Evolutionary conservation across 2,329 filamentous ascomycete genomes (phyloP).

Genomic region (Cryphonectria carpinicola): DNA sequence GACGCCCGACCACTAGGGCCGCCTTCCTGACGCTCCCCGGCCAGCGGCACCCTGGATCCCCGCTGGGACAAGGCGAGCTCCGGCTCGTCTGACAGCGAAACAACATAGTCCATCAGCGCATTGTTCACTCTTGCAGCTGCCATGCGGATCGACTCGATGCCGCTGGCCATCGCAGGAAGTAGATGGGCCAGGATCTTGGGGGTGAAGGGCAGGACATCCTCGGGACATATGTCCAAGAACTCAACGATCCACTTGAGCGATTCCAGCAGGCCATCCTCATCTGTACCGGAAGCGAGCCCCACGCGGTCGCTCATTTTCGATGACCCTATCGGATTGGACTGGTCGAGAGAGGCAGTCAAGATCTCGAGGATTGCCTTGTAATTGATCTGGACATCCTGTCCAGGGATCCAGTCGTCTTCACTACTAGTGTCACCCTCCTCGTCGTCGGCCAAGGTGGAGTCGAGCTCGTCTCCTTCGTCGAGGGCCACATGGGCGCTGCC

Average conservation of each 20-base stretch:
- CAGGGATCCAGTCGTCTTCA: conserved; percentile 95
- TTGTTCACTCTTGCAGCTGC: conserved; percentile 89
- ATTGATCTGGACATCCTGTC: conserved; percentile 94
- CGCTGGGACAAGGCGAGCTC: conserved; percentile 41
- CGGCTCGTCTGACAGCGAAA: conserved; percentile 79
- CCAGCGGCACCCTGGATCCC: conserved; percentile 46
- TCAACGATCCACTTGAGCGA: conserved; percentile 93
- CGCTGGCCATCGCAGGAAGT: conserved; percentile 90
- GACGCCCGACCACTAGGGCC: conserved; percentile 55
- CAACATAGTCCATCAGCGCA: conserved; percentile 91
- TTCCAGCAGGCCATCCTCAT: conserved; percentile 90
- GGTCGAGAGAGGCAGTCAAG: conserved; percentile 81
- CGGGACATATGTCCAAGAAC: conserved; percentile 95
- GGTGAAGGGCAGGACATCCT: conserved; percentile 93
- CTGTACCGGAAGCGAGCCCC: conserved; percentile 45
- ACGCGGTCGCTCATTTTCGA: conserved; percentile 20
- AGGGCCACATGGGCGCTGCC: conserved; percentile 61
- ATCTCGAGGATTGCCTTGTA: conserved; percentile 92
- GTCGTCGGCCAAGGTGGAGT: conserved; percentile 60
- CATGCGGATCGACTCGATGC: conserved; percentile 84
- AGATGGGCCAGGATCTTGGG: conserved; percentile 90
- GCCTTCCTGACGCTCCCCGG: conserved; percentile 51
- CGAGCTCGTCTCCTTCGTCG: conserved; percentile 65
- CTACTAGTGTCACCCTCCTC: conserved; percentile 65
- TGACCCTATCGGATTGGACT: conserved; percentile 13